Evolutionary conservation across 495 filamentous ascomycete species (phyloP), one percentile per base, ranked within the genome.

Genomic region (Neurospora terricola): DNA sequence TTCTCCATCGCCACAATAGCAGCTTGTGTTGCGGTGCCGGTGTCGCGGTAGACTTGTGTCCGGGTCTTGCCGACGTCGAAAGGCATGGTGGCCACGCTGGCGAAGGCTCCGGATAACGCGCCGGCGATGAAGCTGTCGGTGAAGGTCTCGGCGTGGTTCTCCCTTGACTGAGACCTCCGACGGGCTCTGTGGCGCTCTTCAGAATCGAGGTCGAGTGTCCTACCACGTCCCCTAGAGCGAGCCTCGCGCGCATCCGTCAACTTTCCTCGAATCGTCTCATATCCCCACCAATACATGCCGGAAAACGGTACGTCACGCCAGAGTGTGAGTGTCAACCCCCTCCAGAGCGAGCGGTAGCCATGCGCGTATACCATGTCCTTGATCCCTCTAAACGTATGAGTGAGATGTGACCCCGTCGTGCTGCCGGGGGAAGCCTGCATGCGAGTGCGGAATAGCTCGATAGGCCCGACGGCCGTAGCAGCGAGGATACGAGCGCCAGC

Each of bases 221-320:
- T 74, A 14, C 81, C 79, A 11, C 81, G 77, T 18, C 77, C 79
- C 69, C 84, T 80, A 70, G 86, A 80, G 70, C 83, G 79, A 66
- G 54, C 2, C 73, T 88, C 87, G 6, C 92, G 90, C 34, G 86
- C 79, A 69, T 92, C 89, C 7, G 88, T 90, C 38, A 97, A 80
- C 37, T 76, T 78, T 40, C 88, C 87, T 38, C 93, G 90, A 54
- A 93, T 89, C 38, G 88, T 86, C 84, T 99, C 96, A 79, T 99
- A 99, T 14, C 96, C 96, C 88, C 92, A 93, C 96, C 96, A 99
- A 83, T 99, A 99, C 71, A 99, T 86, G 9, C 92, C 96, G 6
- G 95, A 98, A 78, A 99, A 99, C 1, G 96, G 96, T 0, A 98
- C 96, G 79, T 99, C 96, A 38, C 96, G 87, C 96, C 96, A 99